These are phyloP conservation scores for Cordyceps pruinosa DNA, from an alignment of 2,329 filamentous ascomycete species.

Conservation along the genomic window DNA sequence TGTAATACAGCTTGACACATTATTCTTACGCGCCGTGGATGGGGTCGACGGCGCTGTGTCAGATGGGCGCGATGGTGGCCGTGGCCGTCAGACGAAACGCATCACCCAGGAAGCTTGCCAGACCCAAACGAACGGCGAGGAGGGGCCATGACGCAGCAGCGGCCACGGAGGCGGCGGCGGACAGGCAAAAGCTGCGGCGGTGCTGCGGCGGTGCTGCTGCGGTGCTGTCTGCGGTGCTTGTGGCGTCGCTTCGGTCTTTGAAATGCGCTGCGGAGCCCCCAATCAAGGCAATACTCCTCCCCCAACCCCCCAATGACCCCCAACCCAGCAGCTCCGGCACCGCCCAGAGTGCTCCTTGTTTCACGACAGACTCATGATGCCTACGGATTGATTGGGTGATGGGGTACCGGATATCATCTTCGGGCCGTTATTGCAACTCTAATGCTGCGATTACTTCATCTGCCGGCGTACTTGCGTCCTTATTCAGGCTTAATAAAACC, in stretches of 20 bases:
- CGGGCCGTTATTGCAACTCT: no score
- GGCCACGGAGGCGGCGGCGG: neutral
- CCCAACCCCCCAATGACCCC: no score
- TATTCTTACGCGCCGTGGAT: conserved; percentile 2
- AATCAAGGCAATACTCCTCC: no score
- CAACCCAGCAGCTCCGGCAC: conserved; percentile 8
- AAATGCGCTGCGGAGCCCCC: neutral
- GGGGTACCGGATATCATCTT: no score
- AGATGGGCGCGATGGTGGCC: neutral
- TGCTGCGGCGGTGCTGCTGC: neutral
- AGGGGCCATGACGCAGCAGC: conserved; percentile 6
- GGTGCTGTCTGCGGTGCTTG: neutral
- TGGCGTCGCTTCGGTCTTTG: neutral
- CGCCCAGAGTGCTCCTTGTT: neutral
- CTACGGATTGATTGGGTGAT: neutral
- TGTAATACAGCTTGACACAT: conserved; percentile 2
- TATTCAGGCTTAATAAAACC: neutral
- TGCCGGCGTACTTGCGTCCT: neutral
- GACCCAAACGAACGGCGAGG: neutral
- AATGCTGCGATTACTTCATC: no score
- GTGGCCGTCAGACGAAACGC: conserved; percentile 10
- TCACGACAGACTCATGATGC: neutral
- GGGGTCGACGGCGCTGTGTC: neutral
- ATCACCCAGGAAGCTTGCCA: neutral
- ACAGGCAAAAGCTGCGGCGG: neutral